These are phyloP conservation scores for Aspergillus sclerotialis DNA, from an alignment of 2,329 filamentous ascomycete species.

Conservation along the genomic window DNA sequence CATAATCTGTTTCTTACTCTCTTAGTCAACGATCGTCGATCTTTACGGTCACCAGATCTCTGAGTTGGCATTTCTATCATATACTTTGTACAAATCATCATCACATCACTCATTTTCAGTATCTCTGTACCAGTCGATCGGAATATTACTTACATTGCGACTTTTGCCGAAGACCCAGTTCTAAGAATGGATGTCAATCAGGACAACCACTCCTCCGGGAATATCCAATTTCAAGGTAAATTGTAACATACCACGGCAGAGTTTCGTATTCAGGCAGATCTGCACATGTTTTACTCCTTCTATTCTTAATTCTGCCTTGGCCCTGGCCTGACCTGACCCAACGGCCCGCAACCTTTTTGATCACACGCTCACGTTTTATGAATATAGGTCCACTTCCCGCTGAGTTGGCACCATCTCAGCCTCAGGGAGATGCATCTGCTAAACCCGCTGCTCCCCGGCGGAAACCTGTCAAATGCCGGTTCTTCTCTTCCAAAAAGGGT, in stretches of 20 bases:
- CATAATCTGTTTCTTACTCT: background rate
- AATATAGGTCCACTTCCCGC: constrained; percentile 17
- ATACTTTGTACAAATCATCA: background rate
- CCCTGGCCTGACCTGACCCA: constrained; percentile 9
- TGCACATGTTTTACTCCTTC: too few relatives aligned
- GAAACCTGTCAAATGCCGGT: constrained; percentile 18
- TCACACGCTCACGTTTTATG: constrained; percentile 26
- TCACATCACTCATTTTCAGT: too few relatives aligned
- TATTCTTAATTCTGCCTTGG: too few relatives aligned
- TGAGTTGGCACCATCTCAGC: constrained; percentile 25
- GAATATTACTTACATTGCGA: too few relatives aligned
- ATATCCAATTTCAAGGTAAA: too few relatives aligned
- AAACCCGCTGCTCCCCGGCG: constrained; percentile 8
- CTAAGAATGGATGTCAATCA: too few relatives aligned
- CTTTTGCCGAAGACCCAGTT: too few relatives aligned
- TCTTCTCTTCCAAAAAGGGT: constrained; percentile 20
- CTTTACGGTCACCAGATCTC: constrained; percentile 29
- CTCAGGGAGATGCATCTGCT: constrained; percentile 9
- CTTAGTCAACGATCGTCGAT: constrained; percentile 17
- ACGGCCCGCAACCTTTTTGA: constrained; percentile 20
- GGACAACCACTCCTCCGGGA: too few relatives aligned
- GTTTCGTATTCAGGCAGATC: too few relatives aligned
- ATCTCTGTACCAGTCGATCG: too few relatives aligned
- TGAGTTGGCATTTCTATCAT: constrained; percentile 26
- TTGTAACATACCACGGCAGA: too few relatives aligned